These are phyloP conservation scores for Zygosaccharomyces rouxii DNA, from an alignment of 805 yeast genomes.

Conservation along the genomic window DNA sequence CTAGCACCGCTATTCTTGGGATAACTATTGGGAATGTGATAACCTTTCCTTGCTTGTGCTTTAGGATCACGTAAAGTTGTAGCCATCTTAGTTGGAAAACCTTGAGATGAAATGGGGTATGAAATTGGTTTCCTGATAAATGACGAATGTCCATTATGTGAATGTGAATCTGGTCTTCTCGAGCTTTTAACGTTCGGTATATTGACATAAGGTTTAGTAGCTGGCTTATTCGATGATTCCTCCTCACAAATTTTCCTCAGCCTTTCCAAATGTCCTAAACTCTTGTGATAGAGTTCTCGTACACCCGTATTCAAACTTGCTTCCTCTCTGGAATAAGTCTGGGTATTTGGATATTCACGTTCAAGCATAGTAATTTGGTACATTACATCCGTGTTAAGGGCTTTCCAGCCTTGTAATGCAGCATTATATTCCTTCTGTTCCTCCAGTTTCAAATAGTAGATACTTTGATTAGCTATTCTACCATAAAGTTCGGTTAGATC, in stretches of 20 bases:
- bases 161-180: not conserved
- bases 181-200: not conserved
- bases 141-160: slow-evolving; percentile 21
- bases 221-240: slow-evolving; percentile 5
- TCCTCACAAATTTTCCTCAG: slow-evolving; percentile 24
- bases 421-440: slow-evolving; percentile 48
- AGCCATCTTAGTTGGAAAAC: slow-evolving; percentile 25
- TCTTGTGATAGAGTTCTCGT: slow-evolving; percentile 37
- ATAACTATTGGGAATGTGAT: not conserved
- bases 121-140: slow-evolving; percentile 17
- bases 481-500: slow-evolving; percentile 57
- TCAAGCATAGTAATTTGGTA: slow-evolving; percentile 53
- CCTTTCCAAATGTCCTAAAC: slow-evolving; percentile 41
- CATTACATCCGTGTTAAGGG: slow-evolving; percentile 57
- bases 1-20: slow-evolving; percentile 3
- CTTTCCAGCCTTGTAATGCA: slow-evolving; percentile 70
- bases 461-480: slow-evolving; percentile 56
- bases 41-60: slow-evolving; percentile 4
- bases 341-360: slow-evolving; percentile 34
- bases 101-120: slow-evolving; percentile 13
- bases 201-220: not conserved
- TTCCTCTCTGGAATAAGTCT: slow-evolving; percentile 43
- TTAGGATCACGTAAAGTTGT: slow-evolving; percentile 34
- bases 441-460: slow-evolving; percentile 54
- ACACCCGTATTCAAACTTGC: slow-evolving; percentile 38